phyloP scores from a whole-genome alignment of 106 monocot species.

The Platanthera zijinensis region DNA sequence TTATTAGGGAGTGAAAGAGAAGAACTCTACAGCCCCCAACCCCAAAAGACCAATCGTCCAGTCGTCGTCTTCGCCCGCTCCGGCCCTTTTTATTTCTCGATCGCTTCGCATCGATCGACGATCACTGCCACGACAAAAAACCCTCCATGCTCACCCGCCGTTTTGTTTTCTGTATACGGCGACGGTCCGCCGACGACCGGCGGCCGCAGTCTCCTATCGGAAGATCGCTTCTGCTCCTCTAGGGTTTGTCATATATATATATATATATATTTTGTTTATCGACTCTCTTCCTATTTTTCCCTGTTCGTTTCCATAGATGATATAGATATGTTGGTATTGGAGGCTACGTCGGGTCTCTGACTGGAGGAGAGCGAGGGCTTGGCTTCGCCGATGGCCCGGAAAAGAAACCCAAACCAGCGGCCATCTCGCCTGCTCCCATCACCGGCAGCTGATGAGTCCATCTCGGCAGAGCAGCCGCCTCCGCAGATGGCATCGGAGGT shows the following conservation, averaged over 20 bases:
- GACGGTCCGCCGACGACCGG: neutral
- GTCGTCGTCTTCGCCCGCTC: too few species aligned
- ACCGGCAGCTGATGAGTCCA: neutral
- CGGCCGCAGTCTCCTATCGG: neutral
- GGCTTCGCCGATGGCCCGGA: constrained; percentile 7
- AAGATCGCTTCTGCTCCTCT: neutral
- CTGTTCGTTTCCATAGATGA: constrained; percentile 3
- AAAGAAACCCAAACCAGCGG: constrained; percentile 19
- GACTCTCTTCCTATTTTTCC: neutral
- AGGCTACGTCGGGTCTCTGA: neutral
- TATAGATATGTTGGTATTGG: neutral
- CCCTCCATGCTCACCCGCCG: too few species aligned
- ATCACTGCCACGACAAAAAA: too few species aligned
- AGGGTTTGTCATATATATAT: neutral
- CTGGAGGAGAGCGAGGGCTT: neutral
- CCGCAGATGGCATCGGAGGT: too few species aligned
- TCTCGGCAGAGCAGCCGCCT: neutral
- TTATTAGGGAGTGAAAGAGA: too few species aligned
- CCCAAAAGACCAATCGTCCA: too few species aligned
- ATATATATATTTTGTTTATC: neutral
- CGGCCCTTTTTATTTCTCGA: too few species aligned
- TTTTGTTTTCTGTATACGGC: too few species aligned
- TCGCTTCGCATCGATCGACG: too few species aligned
- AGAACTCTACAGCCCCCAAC: too few species aligned
- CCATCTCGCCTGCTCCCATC: neutral